A percentile compares a stretch with the other conserved stretches of the same genome.
phyloP scores from a whole-genome alignment of 805 yeast genomes.

The Zygosaccharomyces gambellarensis region DNA sequence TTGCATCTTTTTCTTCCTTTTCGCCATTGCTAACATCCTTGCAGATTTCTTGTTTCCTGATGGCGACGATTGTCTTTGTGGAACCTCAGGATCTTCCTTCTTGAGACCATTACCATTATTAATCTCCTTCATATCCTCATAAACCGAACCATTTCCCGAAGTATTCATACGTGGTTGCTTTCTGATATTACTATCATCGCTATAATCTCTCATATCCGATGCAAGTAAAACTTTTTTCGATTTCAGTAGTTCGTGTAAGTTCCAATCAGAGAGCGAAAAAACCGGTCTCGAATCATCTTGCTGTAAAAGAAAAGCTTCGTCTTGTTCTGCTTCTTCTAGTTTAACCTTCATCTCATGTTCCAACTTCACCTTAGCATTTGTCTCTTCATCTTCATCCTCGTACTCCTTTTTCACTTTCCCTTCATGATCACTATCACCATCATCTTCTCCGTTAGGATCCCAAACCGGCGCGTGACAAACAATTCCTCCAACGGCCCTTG shows the following conservation, averaged over 20 bases:
- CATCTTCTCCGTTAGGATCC: constrained; percentile 66
- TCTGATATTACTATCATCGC: constrained; percentile 13
- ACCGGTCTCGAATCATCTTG: constrained; percentile 23
- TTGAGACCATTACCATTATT: constrained; percentile 11
- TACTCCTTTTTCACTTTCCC: constrained; percentile 15
- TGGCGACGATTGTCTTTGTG: constrained; percentile 15
- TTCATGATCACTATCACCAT: constrained; percentile 12
- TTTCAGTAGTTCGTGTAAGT: constrained; percentile 28
- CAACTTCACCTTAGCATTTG: constrained; percentile 32
- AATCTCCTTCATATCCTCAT: constrained; percentile 10
- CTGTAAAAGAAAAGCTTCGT: constrained; percentile 14
- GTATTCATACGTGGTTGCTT: constrained; percentile 10
- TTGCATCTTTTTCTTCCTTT: constrained; percentile 73
- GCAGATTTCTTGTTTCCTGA: constrained; percentile 45
- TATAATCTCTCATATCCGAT: constrained; percentile 22
- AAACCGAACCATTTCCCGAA: constrained; percentile 1
- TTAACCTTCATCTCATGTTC: constrained; percentile 33
- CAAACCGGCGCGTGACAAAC: constrained; percentile 71
- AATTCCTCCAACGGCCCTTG: constrained; percentile 90
- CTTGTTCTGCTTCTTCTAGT: constrained; percentile 26
- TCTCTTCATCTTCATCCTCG: constrained; percentile 18
- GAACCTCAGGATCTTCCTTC: constrained; percentile 23
- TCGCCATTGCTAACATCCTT: constrained; percentile 90
- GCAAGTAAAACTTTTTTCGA: constrained; percentile 29
- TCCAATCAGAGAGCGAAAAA: constrained; percentile 26